Conservation (phyloP, 306 rosid genomes). For the Prunus armeniaca region DNA sequence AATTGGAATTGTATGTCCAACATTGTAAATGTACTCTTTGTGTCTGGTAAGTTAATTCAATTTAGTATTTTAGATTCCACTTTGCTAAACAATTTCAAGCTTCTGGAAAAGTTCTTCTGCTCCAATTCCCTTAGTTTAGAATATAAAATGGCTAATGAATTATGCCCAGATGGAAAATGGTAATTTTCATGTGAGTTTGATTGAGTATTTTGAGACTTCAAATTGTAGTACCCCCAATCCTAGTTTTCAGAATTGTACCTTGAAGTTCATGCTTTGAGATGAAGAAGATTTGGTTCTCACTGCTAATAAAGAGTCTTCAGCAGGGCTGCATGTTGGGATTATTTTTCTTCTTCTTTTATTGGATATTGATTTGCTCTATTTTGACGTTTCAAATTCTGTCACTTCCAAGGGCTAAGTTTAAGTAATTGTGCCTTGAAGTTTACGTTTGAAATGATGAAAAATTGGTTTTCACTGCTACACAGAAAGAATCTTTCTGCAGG, state of each 20-base stretch:
- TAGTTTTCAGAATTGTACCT: not conserved
- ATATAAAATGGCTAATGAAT: not conserved
- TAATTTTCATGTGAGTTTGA: not conserved
- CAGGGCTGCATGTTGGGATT: not conserved
- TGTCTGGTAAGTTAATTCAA: not conserved
- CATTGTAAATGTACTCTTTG: not conserved
- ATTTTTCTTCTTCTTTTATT: too few relatives aligned
- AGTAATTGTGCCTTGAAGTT: not conserved
- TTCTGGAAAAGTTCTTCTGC: not conserved
- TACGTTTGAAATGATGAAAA: not conserved
- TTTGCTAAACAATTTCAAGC: not conserved
- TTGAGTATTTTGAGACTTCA: not conserved
- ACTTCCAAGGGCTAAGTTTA: not conserved
- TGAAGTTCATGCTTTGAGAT: not conserved
- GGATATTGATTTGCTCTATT: not conserved
- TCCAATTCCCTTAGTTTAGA: not conserved
- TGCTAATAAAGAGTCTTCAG: not conserved
- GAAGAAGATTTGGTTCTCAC: not conserved
- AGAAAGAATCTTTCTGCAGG: not conserved
- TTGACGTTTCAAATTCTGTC: not conserved
- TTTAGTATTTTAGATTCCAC: not conserved
- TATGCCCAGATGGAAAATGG: not conserved
- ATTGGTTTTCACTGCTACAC: not conserved
- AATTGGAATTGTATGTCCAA: not conserved
- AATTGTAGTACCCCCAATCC: not conserved